Base-by-base conservation (phyloP, 768 basidiomycete species). In the Psilocybe azurescens region DNA sequence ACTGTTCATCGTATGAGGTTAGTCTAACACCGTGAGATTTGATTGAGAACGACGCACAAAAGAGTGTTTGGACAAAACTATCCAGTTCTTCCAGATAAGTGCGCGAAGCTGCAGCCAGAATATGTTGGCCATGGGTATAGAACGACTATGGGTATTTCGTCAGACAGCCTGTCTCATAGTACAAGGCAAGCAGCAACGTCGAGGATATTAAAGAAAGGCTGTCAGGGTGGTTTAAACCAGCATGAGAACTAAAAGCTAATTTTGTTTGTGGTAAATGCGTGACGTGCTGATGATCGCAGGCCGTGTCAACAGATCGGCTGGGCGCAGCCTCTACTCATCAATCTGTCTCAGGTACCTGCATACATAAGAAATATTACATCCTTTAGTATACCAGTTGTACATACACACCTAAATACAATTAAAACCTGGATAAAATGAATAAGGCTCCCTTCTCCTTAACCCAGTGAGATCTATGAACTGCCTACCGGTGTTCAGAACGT, bases 31-130 rank as follows among this genome's bases (percentile, higher is more conserved):
- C 36, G 10, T 20, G 36, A 30, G 10, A 7, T 11, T 11, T 47
- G 16, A 49, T 16, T 4, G 29, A 61, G 52, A 13, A 48, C 20
- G 8, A 62, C 61, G 16, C 39, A 90, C 89, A 69, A 89, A 73
- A 56, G 86, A 81, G 72, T 89, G 87, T 69, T 85, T 89, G 29
- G 82, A 86, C 30, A 90, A 77, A 0, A 89, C 79, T 48, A 91
- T 89, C 87, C 87, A 89, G 65, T 91, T 91, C 78, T 91, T 91
- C 83, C 86, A 83, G 58, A 84, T 81, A 24, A 91, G 73, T 2
- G 83, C 86, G 3, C 74, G 72, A 56, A 88, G 81, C 75, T 91
- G 90, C 41, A 83, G 79, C 79, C 85, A 83, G 70, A 90, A 88
- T 41, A 87, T 73, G 60, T 66, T 67, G 5, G 73, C 62, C 76